Evolutionary conservation across 2,329 filamentous ascomycete genomes (phyloP).

Genomic region (Aspergillus neoniger): DNA sequence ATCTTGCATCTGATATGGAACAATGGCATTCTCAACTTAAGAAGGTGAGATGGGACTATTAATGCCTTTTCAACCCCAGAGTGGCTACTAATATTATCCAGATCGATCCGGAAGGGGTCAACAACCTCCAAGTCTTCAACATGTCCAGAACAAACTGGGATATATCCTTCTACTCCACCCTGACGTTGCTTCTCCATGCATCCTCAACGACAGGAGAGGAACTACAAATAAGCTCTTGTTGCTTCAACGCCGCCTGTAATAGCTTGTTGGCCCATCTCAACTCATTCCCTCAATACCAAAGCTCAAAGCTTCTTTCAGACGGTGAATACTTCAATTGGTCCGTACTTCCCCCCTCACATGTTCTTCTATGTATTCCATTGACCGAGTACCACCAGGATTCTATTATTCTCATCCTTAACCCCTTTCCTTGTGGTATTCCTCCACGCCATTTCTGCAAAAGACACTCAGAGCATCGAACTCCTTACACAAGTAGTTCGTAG

Average conservation of each 20-base stretch:
- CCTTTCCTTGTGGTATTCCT: slow-evolving; percentile 27
- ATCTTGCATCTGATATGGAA: not conserved
- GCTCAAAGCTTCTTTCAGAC: slow-evolving; percentile 5
- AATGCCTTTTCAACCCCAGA: not conserved
- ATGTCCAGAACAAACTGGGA: slow-evolving; percentile 9
- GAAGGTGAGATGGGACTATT: not conserved
- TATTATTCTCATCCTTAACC: slow-evolving; percentile 5
- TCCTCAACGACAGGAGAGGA: not conserved
- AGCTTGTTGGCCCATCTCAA: slow-evolving; percentile 2
- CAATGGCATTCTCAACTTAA: not conserved
- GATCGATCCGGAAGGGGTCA: slow-evolving; percentile 2
- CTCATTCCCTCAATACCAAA: slow-evolving; percentile 6
- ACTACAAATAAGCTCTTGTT: not conserved
- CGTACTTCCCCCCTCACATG: not conserved
- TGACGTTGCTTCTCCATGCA: slow-evolving; percentile 4
- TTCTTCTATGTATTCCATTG: not conserved
- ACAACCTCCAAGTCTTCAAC: not conserved
- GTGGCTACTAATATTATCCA: not conserved
- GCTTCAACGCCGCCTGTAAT: not conserved
- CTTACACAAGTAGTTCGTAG: slow-evolving; percentile 20
- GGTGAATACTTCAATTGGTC: slow-evolving; percentile 12
- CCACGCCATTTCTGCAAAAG: slow-evolving; percentile 19
- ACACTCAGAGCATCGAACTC: slow-evolving; percentile 18
- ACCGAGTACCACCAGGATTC: not conserved
- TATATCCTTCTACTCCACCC: slow-evolving; percentile 4